phyloP scores from a whole-genome alignment of 2,329 filamentous ascomycete species.

The Lasiodiplodia citricola region DNA sequence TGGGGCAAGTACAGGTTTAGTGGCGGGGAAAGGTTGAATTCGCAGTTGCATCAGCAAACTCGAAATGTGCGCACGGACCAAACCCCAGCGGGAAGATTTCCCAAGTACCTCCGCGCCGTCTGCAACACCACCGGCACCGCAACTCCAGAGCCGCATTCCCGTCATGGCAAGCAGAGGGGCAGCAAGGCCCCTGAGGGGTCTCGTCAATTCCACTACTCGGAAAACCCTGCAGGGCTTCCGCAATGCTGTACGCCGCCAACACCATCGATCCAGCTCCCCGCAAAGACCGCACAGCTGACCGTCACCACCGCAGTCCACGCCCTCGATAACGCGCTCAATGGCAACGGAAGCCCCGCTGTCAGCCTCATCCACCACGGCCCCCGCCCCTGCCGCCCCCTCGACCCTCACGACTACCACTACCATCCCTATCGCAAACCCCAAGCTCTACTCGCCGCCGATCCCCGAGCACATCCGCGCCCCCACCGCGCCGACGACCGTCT shows the following conservation, averaged over 20 bases:
- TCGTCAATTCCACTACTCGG: constrained; percentile 8
- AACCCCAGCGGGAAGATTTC: constrained; percentile 9
- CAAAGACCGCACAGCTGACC: constrained; percentile 14
- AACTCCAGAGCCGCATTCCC: neutral
- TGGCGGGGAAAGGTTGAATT: neutral
- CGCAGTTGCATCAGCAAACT: constrained; percentile 20
- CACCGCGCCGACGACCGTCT: constrained; percentile 80
- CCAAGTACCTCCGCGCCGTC: constrained; percentile 16
- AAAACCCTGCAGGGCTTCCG: neutral
- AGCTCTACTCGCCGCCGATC: constrained; percentile 33
- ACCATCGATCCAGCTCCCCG: neutral
- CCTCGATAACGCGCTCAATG: constrained; percentile 35
- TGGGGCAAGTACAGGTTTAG: constrained; percentile 3
- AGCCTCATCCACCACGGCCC: neutral
- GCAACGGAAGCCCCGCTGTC: constrained; percentile 28
- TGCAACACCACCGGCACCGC: neutral
- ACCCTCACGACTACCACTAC: constrained; percentile 37
- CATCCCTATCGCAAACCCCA: constrained; percentile 46
- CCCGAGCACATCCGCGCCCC: constrained; percentile 56
- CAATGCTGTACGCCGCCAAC: constrained; percentile 15
- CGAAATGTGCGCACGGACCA: neutral
- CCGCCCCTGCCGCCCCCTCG: constrained; percentile 47
- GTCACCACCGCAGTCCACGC: constrained; percentile 7
- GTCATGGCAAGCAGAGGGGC: constrained; percentile 26
- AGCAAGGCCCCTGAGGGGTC: constrained; percentile 20